Evolutionary conservation across 2,329 filamentous ascomycete genomes (phyloP).

Genomic region (Penicillium glabrum): DNA sequence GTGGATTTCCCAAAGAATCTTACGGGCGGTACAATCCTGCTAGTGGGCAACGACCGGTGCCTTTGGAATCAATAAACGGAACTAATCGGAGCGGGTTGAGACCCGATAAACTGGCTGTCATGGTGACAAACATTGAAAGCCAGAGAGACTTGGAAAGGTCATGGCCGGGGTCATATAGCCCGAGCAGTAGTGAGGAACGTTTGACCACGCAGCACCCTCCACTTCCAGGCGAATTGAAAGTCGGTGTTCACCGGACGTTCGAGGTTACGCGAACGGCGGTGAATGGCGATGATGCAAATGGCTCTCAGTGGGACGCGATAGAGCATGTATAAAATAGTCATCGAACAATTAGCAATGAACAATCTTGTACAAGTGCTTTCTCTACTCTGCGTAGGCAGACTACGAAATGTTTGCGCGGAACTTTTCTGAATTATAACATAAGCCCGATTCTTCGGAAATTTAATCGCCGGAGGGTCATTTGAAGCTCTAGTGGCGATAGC

Average conservation of each 20-base stretch:
- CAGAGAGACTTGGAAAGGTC: slow-evolving; percentile 17
- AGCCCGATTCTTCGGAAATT: too few relatives aligned
- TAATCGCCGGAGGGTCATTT: too few relatives aligned
- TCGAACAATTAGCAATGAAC: too few relatives aligned
- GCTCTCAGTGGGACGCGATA: background rate
- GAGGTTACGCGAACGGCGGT: slow-evolving; percentile 28
- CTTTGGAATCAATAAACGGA: slow-evolving; percentile 28
- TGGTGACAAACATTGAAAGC: slow-evolving; percentile 30
- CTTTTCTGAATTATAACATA: too few relatives aligned
- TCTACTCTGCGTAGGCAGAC: too few relatives aligned
- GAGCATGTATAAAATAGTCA: slow-evolving; percentile 19
- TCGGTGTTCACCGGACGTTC: slow-evolving; percentile 30
- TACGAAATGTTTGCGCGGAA: too few relatives aligned
- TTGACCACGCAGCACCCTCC: slow-evolving; percentile 20
- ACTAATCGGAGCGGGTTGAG: slow-evolving; percentile 17
- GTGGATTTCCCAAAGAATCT: slow-evolving; percentile 16
- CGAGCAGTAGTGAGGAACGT: slow-evolving; percentile 30
- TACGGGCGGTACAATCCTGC: slow-evolving; percentile 18
- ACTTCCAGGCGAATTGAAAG: slow-evolving; percentile 16
- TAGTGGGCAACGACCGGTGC: slow-evolving; percentile 18
- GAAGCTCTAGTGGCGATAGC: too few relatives aligned
- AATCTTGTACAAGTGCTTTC: too few relatives aligned
- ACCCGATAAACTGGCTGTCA: slow-evolving; percentile 31
- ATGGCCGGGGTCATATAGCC: slow-evolving; percentile 19
- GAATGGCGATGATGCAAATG: slow-evolving; percentile 7